Base-by-base conservation (phyloP, 768 basidiomycete genomes). In the Russula emetica region DNA sequence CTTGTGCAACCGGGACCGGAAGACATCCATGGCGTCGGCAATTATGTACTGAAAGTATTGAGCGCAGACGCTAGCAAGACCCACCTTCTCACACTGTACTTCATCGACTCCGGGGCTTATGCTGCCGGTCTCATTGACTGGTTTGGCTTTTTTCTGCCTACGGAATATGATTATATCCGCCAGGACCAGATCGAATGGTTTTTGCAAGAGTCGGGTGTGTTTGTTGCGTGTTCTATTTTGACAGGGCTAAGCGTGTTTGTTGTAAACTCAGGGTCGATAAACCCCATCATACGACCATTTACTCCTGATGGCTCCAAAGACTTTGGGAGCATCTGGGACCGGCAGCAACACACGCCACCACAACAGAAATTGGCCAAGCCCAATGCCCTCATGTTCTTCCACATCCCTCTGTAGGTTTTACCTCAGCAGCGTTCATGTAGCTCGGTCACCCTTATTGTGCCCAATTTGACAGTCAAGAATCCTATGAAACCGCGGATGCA, bases 301-400 rank as follows among this genome's bases (percentile, higher is more conserved):
- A 79, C 73, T 0, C 94, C 93, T 1, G 92, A 93, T 71, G 83
- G 83, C 6, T 80, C 77, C 2, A 83, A 83, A 58, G 92, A 94
- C 71, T 71, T 94, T 1, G 87, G 83, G 6, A 74, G 79, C 55
- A 72, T 84, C 54, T 92, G 89, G 90, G 74, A 75, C 58, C 81
- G 89, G 24, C 82, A 88, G 67, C 88, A 88, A 73, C 70, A 86
- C 54, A 77, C 82, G 0, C 85, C 89, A 0, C 72, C 78, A 55
- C 74, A 75, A 26, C 75, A 76, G 69, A 79, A 78, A 60, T 78
- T 94, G 3, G 92, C 90, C 5, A 98, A 97, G 74, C 96, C 96
- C 1, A 98, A 98, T 70, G 96, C 93, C 0, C 74, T 98, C 69
- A 91, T 93, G 89, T 97, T 96, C 77, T 98, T 97, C 85, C 96